Base-by-base conservation (phyloP, 768 basidiomycete genomes). In the Leccinum broughii region DNA sequence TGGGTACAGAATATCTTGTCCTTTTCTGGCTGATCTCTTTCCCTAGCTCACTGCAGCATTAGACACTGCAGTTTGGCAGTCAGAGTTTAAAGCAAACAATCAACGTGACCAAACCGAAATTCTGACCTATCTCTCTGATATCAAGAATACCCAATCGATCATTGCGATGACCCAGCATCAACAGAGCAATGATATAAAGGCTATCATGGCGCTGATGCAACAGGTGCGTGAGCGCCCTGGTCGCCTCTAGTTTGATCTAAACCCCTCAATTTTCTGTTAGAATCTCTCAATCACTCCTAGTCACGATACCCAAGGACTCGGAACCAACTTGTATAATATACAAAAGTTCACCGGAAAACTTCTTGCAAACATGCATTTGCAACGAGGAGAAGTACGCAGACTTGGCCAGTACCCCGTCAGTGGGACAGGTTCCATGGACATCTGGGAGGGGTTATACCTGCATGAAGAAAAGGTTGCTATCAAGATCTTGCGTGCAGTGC, bases 371-470 rank as follows among this genome's bases (percentile, higher is more conserved):
- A 76, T 81, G 60, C 72, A 85, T 60, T 76, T 86, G 34, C 72
- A 76, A 55, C 77, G 78, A 5, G 83, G 83, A 6, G 85, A 86
- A 69, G 84, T 85, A 11, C 71, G 71, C 17, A 76, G 82, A 58
- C 70, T 82, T 32, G 79, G 82, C 15, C 71, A 77, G 24, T 78
- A 79, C 55, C 83, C 85, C 8, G 77, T 83, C 53, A 78, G 78
- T 46, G 83, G 83, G 30, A 82, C 79, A 7, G 77, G 79, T 14
- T 76, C 80, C 3, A 83, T 84, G 76, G 84, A 83, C 68, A 80
- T 84, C 51, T 77, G 77, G 77, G 82, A 85, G 66, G 85, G 85
- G 4, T 32, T 80, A 10, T 86, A 84, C 71, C 76, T 86, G 1
- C 75, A 76, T 34, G 74, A 77, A 52, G 81, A 84, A 62, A 84